Evolutionary conservation across 2,329 filamentous ascomycete species (phyloP), one percentile per base, ranked within the genome.

Genomic region (Monilinia polystroma): DNA sequence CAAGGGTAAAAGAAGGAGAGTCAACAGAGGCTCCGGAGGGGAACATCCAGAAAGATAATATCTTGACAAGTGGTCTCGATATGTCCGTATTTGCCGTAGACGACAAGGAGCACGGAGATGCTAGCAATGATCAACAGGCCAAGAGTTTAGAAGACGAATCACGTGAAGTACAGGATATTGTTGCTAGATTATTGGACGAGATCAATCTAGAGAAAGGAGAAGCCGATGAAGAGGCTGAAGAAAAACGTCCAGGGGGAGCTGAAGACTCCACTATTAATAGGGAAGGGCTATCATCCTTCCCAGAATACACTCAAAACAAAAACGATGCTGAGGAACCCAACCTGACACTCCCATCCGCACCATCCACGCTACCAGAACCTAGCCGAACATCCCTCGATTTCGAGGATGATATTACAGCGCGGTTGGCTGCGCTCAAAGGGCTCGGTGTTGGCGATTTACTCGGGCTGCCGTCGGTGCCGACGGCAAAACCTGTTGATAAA

Each of bases 31-130:
- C 35, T 29, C 52, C 49, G 3, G 23, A 45, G 32, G 18, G 54
- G 8, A 14, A 55, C 14, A 3, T n/a, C 2, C 16, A 35, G 7
- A 70, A 80, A 78, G 23, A 79, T 66, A 70, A 79, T 74, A 4
- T 79, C 76, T 41, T 75, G 51, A 72, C 70, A 3, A 68, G 69
- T 49, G 72, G 73, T 66, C 68, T 76, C 6, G 75, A 76, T 67
- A 72, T 76, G 72, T 74, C 73, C 35, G 70, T 70, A 20, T 76
- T 76, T 67, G 67, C 69, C 75, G 76, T 81, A 79, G 68, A 80
- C 79, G 63, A 82, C 72, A 68, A 81, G 78, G 54, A 80, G 67
- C 71, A 80, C 71, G 66, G 78, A 77, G 73, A 79, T 78, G 49
- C 81, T 68, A 69, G 78, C 73, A 69, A 78, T 73, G 6, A 78